Conservation (phyloP, 768 basidiomycete genomes). For the Rhizopogon roseolus region DNA sequence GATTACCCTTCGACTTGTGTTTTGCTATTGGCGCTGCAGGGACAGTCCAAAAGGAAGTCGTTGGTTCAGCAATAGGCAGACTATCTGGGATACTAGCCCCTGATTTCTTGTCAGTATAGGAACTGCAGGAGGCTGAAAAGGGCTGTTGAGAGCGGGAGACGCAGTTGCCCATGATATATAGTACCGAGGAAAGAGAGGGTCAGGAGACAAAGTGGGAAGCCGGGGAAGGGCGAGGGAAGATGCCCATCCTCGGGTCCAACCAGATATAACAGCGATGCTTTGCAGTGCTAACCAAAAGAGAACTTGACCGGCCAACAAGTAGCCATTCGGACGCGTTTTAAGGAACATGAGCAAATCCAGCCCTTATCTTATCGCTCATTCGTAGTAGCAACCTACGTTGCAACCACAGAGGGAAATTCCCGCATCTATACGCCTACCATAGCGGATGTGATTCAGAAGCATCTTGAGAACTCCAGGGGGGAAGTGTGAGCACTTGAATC, state of each 20-base stretch:
- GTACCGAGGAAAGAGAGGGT: not conserved
- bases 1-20: conserved; percentile 13
- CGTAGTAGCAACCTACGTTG: not conserved
- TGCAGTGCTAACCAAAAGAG: conserved; percentile 1
- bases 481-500: too few relatives aligned
- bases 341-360: not conserved
- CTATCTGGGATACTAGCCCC: conserved; percentile 31
- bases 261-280: not conserved
- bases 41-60: conserved; percentile 59
- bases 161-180: conserved; percentile 21
- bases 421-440: too few relatives aligned
- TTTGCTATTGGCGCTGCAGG: conserved; percentile 45
- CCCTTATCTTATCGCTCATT: not conserved
- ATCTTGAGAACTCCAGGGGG: too few relatives aligned
- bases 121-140: not conserved
- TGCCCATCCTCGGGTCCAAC: conserved; percentile 9
- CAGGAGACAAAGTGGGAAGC: not conserved
- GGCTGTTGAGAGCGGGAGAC: conserved; percentile 9
- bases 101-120: conserved; percentile 3
- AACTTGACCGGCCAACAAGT: not conserved
- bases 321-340: not conserved
- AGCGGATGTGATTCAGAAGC: too few relatives aligned
- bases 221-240: not conserved
- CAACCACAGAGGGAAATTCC: too few relatives aligned
- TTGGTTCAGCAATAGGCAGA: conserved; percentile 51